Conservation (phyloP, 768 basidiomycete species). For the Naganishia friedmannii region DNA sequence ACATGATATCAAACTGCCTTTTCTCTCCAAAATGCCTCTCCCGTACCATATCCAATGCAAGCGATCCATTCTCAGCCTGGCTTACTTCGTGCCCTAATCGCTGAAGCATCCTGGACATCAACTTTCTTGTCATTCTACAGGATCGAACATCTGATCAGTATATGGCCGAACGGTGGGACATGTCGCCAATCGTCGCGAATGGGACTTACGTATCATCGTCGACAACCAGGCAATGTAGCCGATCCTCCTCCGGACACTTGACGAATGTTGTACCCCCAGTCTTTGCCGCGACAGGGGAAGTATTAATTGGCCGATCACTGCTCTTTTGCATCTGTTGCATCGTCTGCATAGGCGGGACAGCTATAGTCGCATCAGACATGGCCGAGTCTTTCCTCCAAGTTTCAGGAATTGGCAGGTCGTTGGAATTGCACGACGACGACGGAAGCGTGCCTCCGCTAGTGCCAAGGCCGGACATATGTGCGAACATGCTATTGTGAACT, state of each 20-base stretch:
- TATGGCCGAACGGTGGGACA: not conserved
- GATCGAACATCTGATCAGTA: not conserved
- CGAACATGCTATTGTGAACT: conserved; percentile 27
- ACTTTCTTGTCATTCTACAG: conserved; percentile 46
- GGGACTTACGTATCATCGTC: conserved; percentile 49
- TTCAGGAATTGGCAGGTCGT: not conserved
- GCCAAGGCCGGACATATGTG: conserved; percentile 20
- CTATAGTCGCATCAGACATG: conserved; percentile 4
- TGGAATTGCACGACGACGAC: not conserved
- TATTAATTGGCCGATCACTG: not conserved
- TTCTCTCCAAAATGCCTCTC: conserved; percentile 35
- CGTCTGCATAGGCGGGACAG: conserved; percentile 12
- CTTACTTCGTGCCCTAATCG: conserved; percentile 46
- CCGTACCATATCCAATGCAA: conserved; percentile 44
- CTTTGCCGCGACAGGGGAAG: not conserved
- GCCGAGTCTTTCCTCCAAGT: conserved; percentile 12
- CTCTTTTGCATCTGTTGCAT: conserved; percentile 16
- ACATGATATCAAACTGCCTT: conserved; percentile 42
- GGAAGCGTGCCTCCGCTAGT: not conserved
- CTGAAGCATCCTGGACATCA: conserved; percentile 50
- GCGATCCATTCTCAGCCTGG: conserved; percentile 48
- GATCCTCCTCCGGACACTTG: conserved; percentile 13
- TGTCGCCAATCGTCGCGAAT: not conserved
- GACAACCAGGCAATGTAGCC: conserved; percentile 44
- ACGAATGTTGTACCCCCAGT: not conserved